Base-by-base conservation (phyloP, 1,284 basidiomycete genomes). In the Pholiota adiposa region DNA sequence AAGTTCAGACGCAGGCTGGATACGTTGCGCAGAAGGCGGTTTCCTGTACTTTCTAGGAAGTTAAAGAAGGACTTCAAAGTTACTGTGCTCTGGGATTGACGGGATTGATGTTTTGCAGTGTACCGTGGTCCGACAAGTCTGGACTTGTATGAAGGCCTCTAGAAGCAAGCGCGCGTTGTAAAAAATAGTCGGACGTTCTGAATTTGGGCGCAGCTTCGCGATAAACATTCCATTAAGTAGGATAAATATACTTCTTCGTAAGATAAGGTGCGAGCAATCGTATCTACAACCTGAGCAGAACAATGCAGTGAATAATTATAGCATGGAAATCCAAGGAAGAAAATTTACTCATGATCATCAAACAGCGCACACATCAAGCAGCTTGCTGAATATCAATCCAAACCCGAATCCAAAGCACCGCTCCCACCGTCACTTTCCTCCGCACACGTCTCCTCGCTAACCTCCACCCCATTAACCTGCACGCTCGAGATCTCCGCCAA, bases 381-480 rank as follows among this genome's bases (percentile, higher is more conserved):
- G 18, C 21, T 16, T 14, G 8, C 2, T n/a, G 14, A 38, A 46
- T 25, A 2, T 3, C 9, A 9, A 27, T 46, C 23, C n/a, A n/a
- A 46, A 11, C 27, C 44, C 12, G 21, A 12, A 23, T 44, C 19
- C 11, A 46, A 1, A 11, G 4, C 36, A 31, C 16, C 31, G 29
- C 18, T 25, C 7, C 48, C 31, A 27, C 23, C n/a, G n/a, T n/a
- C n/a, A n/a, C n/a, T 19, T n/a, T 29, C 23, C n/a, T 19, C 46
- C n/a, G 9, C n/a, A 46, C 46, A 34, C 3, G 33, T 31, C 38
- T 49, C 36, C 34, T 34, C 29, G 18, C 56, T 60, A 14, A 61
- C 58, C 51, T 62, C 63, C 14, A 55, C 52, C 31, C 64, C 66
- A 54, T 65, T 63, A 5, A 67, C 60, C 21, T 65, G 59, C 23